These are phyloP conservation scores for Apostasia shenzhenica DNA, from an alignment of 106 monocot genomes.

Conservation along the genomic window DNA sequence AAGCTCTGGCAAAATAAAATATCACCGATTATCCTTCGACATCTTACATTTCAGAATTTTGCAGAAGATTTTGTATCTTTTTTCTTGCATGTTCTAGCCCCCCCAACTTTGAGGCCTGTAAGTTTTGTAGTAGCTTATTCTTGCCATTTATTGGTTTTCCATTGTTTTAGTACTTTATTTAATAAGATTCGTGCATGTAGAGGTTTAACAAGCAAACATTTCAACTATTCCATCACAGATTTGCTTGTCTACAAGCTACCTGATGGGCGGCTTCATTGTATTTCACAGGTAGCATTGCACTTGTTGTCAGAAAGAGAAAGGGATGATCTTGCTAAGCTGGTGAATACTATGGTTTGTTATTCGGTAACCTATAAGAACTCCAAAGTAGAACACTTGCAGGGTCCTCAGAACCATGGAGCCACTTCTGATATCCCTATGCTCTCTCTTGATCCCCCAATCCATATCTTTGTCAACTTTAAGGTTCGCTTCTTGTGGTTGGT, in stretches of 20 bases:
- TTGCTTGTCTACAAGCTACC: neutral
- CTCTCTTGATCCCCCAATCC: slow-evolving; percentile 64
- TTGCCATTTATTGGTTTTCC: neutral
- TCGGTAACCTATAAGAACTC: slow-evolving; percentile 72
- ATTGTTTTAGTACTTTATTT: neutral
- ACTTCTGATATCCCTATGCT: slow-evolving; percentile 38
- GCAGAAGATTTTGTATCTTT: slow-evolving; percentile 70
- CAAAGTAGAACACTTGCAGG: slow-evolving; percentile 34
- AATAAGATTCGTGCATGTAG: too few species aligned
- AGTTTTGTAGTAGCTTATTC: slow-evolving; percentile 7
- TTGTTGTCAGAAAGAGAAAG: slow-evolving; percentile 81
- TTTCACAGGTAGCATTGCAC: slow-evolving; percentile 74
- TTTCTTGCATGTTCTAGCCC: slow-evolving; percentile 79
- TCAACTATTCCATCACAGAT: neutral
- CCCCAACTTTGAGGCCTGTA: slow-evolving; percentile 85
- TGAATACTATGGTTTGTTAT: slow-evolving; percentile 87
- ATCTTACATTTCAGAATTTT: slow-evolving; percentile 65
- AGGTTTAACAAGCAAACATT: neutral
- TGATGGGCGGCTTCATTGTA: neutral
- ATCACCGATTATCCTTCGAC: slow-evolving; percentile 64
- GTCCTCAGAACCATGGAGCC: slow-evolving; percentile 22
- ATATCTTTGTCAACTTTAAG: slow-evolving; percentile 71
- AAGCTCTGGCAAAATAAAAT: slow-evolving; percentile 76
- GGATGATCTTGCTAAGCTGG: slow-evolving; percentile 64
- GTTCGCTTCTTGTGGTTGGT: slow-evolving; percentile 20